Conservation (phyloP, 345 rosid genomes). For the Populus ilicifolia region DNA sequence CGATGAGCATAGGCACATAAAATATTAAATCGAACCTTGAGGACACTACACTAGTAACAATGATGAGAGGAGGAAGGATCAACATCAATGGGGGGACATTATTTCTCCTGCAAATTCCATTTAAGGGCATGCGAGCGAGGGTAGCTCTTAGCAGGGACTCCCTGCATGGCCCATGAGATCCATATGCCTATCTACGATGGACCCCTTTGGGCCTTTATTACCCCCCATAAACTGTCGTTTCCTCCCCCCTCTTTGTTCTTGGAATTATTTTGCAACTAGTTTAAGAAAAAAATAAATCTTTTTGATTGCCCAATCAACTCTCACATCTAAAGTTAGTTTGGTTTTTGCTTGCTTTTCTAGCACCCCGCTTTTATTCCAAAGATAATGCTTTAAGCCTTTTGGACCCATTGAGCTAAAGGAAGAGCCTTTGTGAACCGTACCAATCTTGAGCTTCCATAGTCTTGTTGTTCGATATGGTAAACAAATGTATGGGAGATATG, state of each 20-base stretch:
- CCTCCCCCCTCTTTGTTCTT: background rate
- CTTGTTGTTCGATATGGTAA: background rate
- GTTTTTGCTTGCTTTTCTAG: background rate
- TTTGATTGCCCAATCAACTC: background rate
- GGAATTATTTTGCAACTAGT: background rate
- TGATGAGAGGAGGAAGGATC: constrained; percentile 1
- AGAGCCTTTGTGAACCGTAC: background rate
- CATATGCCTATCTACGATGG: constrained; percentile 16
- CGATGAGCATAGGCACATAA: background rate
- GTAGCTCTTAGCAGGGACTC: too few species aligned
- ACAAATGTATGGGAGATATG: background rate
- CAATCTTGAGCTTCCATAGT: background rate
- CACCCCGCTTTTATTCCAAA: background rate
- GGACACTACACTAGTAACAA: background rate
- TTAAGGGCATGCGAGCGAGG: constrained; percentile 4
- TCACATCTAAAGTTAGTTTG: background rate
- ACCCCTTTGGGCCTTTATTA: constrained; percentile 31
- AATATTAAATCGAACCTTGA: background rate
- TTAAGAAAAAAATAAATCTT: background rate
- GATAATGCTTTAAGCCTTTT: background rate
- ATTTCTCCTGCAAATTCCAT: background rate
- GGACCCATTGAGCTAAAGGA: background rate
- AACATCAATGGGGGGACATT: background rate
- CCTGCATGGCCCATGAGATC: constrained; percentile 23
- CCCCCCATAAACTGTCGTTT: constrained; percentile 21